Percentiles rank a stretch among this genome's conserved stretches.
Evolutionary conservation across 768 basidiomycete species (phyloP).

Genomic region (Hysterangium stoloniferum): DNA sequence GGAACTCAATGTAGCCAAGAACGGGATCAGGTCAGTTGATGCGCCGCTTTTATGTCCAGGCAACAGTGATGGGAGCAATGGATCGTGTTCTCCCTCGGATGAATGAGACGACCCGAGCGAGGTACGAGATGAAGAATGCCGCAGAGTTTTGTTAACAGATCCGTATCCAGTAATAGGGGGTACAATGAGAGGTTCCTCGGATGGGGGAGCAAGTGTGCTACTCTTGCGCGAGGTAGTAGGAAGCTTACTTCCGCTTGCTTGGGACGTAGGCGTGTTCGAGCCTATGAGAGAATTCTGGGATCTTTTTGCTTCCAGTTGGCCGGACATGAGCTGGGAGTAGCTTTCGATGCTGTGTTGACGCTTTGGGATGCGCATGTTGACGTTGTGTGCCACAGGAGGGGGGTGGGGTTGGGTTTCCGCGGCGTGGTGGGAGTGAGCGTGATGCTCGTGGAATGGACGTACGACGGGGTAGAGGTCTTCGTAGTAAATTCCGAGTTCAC

Average conservation of each 20-base stretch:
- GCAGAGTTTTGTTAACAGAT: conserved; percentile 27
- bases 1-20: conserved; percentile 11
- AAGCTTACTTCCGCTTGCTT: background rate
- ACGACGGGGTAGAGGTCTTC: conserved; percentile 54
- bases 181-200: conserved; percentile 32
- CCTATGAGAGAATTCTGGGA: background rate
- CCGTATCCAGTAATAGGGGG: conserved; percentile 46
- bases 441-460: conserved; percentile 42
- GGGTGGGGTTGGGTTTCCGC: conserved; percentile 12
- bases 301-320: background rate
- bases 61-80: conserved; percentile 33
- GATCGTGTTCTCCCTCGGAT: conserved; percentile 22
- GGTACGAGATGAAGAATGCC: conserved; percentile 20
- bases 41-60: conserved; percentile 1
- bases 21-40: conserved; percentile 21
- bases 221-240: background rate
- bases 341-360: background rate
- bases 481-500: conserved; percentile 53
- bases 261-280: background rate
- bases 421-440: conserved; percentile 14
- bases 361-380: conserved; percentile 13
- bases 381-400: conserved; percentile 3
- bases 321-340: background rate
- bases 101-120: conserved; percentile 13
- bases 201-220: background rate